Evolutionary conservation across 2,329 filamentous ascomycete species (phyloP).

Genomic region (Ceratocystis alfenasii): DNA sequence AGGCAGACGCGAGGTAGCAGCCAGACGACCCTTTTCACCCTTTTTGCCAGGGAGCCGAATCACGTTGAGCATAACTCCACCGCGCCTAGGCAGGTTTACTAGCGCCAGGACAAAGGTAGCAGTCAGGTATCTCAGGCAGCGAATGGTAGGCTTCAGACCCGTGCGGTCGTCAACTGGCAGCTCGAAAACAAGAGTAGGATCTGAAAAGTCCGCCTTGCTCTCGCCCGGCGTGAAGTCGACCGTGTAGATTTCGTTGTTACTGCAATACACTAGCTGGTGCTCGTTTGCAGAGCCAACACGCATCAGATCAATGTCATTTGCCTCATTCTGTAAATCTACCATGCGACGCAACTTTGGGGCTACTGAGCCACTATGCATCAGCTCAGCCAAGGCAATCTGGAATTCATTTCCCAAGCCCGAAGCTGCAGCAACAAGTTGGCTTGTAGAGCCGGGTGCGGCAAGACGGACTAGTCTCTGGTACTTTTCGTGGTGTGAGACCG

Average conservation of each 20-base stretch:
- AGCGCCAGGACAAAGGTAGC: slow-evolving; percentile 46
- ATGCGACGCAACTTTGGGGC: slow-evolving; percentile 37
- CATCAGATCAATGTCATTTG: slow-evolving; percentile 55
- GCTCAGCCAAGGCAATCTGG: slow-evolving; percentile 71
- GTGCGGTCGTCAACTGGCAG: slow-evolving; percentile 38
- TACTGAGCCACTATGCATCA: slow-evolving; percentile 38
- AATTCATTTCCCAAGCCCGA: slow-evolving; percentile 64
- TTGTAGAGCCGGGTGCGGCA: slow-evolving; percentile 39
- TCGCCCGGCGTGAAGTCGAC: slow-evolving; percentile 42
- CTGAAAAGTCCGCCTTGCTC: slow-evolving; percentile 30
- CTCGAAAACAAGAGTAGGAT: slow-evolving; percentile 43
- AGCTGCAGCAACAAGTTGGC: slow-evolving; percentile 63
- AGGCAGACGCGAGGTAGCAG: slow-evolving; percentile 19
- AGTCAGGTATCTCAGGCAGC: slow-evolving; percentile 47
- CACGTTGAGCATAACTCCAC: slow-evolving; percentile 45
- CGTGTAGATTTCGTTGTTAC: slow-evolving; percentile 60
- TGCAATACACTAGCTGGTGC: slow-evolving; percentile 68
- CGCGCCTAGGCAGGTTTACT: slow-evolving; percentile 47
- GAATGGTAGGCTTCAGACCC: slow-evolving; percentile 41
- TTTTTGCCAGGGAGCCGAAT: slow-evolving; percentile 38
- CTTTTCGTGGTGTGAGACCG: slow-evolving; percentile 37
- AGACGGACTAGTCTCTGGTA: slow-evolving; percentile 51
- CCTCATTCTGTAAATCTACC: slow-evolving; percentile 43
- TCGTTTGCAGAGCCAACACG: slow-evolving; percentile 47
- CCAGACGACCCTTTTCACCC: slow-evolving; percentile 23